Conservation (phyloP, 2,329 filamentous ascomycete genomes). For the Cryphonectria radicalis region DNA sequence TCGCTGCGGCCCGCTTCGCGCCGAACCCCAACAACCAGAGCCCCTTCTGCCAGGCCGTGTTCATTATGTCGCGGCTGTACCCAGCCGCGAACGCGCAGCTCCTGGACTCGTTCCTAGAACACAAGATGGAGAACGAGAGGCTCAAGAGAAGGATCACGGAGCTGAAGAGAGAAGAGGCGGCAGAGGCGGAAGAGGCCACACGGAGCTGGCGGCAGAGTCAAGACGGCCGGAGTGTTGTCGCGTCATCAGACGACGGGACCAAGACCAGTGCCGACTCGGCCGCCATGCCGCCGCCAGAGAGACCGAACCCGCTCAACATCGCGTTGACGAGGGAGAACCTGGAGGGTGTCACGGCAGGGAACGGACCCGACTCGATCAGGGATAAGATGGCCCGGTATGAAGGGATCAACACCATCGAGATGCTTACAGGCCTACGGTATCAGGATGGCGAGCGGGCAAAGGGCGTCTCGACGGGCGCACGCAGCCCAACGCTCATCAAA, state of each 20-base stretch:
- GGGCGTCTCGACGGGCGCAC: conserved; percentile 85
- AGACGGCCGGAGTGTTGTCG: conserved; percentile 58
- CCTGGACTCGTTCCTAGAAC: conserved; percentile 90
- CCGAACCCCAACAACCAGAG: conserved; percentile 67
- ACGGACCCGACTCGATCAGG: conserved; percentile 73
- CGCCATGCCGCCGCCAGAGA: conserved; percentile 69
- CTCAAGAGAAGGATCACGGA: conserved; percentile 83
- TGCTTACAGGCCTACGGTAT: conserved; percentile 88
- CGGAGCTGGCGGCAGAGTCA: conserved; percentile 64
- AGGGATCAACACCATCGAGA: conserved; percentile 85
- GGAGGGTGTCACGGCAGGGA: conserved; percentile 70
- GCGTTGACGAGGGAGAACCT: conserved; percentile 80
- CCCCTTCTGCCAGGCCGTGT: conserved; percentile 83
- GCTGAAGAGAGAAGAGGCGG: conserved; percentile 81
- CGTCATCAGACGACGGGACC: conserved; percentile 52
- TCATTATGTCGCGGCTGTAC: conserved; percentile 90
- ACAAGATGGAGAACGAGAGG: conserved; percentile 95
- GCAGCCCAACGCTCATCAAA: conserved; percentile 78
- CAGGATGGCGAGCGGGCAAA: conserved; percentile 85
- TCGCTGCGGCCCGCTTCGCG: conserved; percentile 69
- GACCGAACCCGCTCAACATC: conserved; percentile 63
- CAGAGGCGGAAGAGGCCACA: conserved; percentile 72
- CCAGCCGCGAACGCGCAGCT: conserved; percentile 84
- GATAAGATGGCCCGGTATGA: conserved; percentile 88
- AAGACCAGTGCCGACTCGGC: conserved; percentile 44